Evolutionary conservation across 148 eudicot genomes (phyloP), one percentile per base, ranked within the genome.

Genomic region (Simmondsia chinensis): DNA sequence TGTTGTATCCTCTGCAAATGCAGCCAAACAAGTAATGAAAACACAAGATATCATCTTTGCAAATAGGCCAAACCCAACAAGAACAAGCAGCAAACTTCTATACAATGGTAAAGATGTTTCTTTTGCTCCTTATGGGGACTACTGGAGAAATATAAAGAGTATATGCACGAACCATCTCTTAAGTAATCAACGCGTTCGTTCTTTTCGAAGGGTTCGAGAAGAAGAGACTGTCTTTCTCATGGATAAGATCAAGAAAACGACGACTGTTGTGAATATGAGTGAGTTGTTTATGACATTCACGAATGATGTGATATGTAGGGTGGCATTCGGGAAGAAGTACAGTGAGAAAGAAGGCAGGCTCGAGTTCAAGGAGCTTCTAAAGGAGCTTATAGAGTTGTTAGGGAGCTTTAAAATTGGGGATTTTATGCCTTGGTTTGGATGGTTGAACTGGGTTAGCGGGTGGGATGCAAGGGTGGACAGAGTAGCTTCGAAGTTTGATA

Each of bases 281-380:
- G 39, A 47, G 9, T 0, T 31, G 0, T 3, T 26, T 1, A 16
- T 4, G 4, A 24, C 12, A 2, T 6, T 35, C 4, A 26, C 55
- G 0, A 14, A 11, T 37, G 55, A 19, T 17, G 31, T 50, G 20
- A 4, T 37, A 3, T 37, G 33, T 6, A 50, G 55, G 20, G 34
- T 1, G 2, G 18, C 45, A 2, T 50, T 50, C 16, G 45, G 55
- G 19, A 50, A 43, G 14, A 50, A 36, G 34, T 50, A 37, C 27
- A 11, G 14, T 4, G 29, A n/a, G n/a, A n/a, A n/a, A n/a, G n/a
- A n/a, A n/a, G n/a, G n/a, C n/a, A n/a, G n/a, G n/a, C n/a, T n/a
- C n/a, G n/a, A n/a, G n/a, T n/a, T n/a, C n/a, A n/a, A n/a, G n/a
- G n/a, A n/a, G n/a, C n/a, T n/a, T n/a, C n/a, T n/a, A n/a, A n/a